Evolutionary conservation across 495 filamentous ascomycete species (phyloP).

Genomic region (Penicillium ucsense): DNA sequence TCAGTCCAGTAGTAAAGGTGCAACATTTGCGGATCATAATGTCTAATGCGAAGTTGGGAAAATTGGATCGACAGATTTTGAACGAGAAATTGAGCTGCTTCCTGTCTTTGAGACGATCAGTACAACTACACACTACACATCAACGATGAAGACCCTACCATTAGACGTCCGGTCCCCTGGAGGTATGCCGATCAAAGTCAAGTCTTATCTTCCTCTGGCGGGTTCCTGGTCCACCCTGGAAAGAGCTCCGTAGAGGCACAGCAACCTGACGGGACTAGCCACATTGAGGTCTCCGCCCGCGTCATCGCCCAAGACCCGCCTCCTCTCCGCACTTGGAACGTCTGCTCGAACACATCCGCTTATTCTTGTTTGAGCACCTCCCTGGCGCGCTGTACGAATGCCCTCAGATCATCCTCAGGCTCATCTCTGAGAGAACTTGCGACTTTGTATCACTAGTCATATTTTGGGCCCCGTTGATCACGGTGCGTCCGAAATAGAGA

Average conservation of each 20-base stretch:
- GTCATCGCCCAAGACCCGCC: conserved; percentile 25
- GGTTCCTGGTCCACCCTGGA: background rate
- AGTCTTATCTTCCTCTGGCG: background rate
- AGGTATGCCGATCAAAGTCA: too few relatives aligned
- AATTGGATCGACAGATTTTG: too few relatives aligned
- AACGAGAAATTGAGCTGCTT: too few relatives aligned
- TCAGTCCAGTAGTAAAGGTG: too few relatives aligned
- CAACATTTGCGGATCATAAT: too few relatives aligned
- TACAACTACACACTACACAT: too few relatives aligned
- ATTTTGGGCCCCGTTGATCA: conserved; percentile 2
- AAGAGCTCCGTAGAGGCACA: conserved; percentile 3
- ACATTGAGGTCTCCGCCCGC: conserved; percentile 24
- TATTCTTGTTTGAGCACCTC: conserved; percentile 1
- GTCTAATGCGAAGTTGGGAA: too few relatives aligned
- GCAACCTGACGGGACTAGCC: background rate
- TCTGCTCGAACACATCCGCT: conserved; percentile 1
- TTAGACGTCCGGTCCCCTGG: too few relatives aligned
- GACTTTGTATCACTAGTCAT: conserved; percentile 6
- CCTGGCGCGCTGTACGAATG: conserved; percentile 1
- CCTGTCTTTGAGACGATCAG: too few relatives aligned
- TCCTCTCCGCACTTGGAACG: conserved; percentile 8
- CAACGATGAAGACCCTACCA: too few relatives aligned
- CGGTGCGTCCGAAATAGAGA: background rate
- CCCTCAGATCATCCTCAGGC: background rate
- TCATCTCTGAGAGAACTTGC: conserved; percentile 3